Evolutionary conservation across 768 basidiomycete genomes (phyloP).

Genomic region (Ramaria rubella): DNA sequence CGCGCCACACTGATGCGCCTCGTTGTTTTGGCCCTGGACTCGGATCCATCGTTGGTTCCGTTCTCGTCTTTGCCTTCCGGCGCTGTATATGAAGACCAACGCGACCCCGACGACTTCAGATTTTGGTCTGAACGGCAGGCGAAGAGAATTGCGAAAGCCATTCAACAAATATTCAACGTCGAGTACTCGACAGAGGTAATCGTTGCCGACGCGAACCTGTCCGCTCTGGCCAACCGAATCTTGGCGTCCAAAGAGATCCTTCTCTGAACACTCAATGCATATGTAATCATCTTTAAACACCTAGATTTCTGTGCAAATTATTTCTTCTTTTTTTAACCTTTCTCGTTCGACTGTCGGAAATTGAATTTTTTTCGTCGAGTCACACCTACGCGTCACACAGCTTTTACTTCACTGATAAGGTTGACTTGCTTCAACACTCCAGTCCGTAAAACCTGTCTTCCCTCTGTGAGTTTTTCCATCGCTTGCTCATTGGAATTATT

Average conservation of each 20-base stretch:
- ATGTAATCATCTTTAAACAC: background rate
- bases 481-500: background rate
- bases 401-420: background rate
- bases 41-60: constrained; percentile 77
- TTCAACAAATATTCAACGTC: constrained; percentile 78
- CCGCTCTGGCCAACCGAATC: constrained; percentile 78
- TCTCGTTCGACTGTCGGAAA: background rate
- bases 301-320: background rate
- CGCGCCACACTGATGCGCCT: constrained; percentile 63
- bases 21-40: constrained; percentile 82
- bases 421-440: background rate
- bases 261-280: background rate
- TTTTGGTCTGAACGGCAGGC: constrained; percentile 93
- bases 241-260: constrained; percentile 62
- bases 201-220: constrained; percentile 88
- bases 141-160: constrained; percentile 72
- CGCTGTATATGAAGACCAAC: constrained; percentile 33
- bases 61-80: constrained; percentile 45
- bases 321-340: background rate
- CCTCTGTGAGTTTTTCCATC: background rate
- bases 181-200: constrained; percentile 89
- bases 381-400: background rate
- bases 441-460: background rate
- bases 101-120: constrained; percentile 86
- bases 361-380: constrained; percentile 6